Conservation (phyloP, 177 flowering plant species). For the Vitis hybrid region DNA sequence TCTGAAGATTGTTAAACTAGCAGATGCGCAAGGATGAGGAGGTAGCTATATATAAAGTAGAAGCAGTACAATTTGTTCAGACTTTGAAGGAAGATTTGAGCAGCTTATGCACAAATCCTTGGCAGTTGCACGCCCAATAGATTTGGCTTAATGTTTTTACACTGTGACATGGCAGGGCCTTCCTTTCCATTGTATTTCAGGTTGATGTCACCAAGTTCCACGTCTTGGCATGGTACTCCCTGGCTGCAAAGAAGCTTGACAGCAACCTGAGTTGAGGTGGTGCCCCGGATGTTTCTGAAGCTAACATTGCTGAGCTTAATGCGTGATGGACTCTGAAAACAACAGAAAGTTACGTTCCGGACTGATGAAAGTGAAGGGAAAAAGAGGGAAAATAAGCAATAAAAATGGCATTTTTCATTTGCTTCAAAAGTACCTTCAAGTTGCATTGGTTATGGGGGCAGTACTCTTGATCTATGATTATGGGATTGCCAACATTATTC, state of each 20-base stretch:
- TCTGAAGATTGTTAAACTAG: too few species aligned
- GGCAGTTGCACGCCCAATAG: constrained; percentile 18
- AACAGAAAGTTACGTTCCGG: too few species aligned
- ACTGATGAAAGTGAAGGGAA: too few species aligned
- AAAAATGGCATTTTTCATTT: not conserved
- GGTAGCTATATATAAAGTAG: not conserved
- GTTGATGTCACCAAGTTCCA: constrained; percentile 33
- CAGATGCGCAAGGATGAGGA: not conserved
- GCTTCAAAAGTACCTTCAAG: not conserved
- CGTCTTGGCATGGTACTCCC: constrained; percentile 36
- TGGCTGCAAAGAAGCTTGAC: constrained; percentile 43
- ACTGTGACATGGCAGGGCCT: constrained; percentile 22
- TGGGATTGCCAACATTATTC: constrained; percentile 23
- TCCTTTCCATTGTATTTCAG: constrained; percentile 28
- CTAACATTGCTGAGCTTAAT: constrained; percentile 39
- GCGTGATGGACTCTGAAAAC: constrained; percentile 28
- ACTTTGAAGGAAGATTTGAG: too few species aligned
- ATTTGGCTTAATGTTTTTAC: constrained; percentile 27
- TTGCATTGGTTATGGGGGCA: constrained; percentile 32
- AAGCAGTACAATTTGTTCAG: too few species aligned
- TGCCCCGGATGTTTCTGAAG: constrained; percentile 45
- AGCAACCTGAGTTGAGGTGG: constrained; percentile 24
- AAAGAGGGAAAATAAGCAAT: not conserved
- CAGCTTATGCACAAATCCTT: not conserved
- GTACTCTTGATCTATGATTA: constrained; percentile 43